Evolutionary conservation across 2,329 filamentous ascomycete genomes (phyloP), one percentile per base, ranked within the genome.

Genomic region (Catunica adiposa): DNA sequence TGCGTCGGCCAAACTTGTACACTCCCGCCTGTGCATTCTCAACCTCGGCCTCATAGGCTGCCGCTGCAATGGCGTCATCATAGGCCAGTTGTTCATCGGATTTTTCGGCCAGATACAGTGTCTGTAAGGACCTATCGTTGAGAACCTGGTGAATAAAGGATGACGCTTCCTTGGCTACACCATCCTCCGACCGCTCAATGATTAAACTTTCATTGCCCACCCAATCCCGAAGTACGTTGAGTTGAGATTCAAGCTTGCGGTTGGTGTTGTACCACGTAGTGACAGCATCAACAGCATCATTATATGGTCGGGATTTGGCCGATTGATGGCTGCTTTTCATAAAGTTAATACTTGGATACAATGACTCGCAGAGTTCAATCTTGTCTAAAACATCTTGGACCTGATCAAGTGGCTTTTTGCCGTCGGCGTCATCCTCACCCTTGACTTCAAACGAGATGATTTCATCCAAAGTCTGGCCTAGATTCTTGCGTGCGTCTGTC

Each of bases 221-320:
- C 92, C 92, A 98, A 60, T 84, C 89, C 67, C 92, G 89, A 60
- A 98, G 69, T 60, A 97, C 89, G 14, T 82, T 82, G 58, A 98
- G 78, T 67, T 98, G 87, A 1, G 87, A 95, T 67, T 94, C 95
- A 74, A 98, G 97, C 65, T 95, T 81, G 65, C 90, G 83, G 31
- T 89, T 96, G 53, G 89, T 96, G 68, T 97, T 98, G 73, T 95
- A 84, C 92, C 92, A 98, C 2, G 90, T 83, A 59, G 95, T 81
- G 61, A 98, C 84, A 51, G 90, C 84, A 65, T 94, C 86, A 64
- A 85, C 92, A 26, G 88, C 88, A 59, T 89, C 83, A 59, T 78
- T 76, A 69, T 89, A 98, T 29, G 82, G 77, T 29, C 79, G 75
- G 1, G 89, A 94, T 26, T 79, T 82, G 54, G 87, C 86, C 42